These are phyloP conservation scores for Aspergillus nidulans DNA, from an alignment of 495 filamentous ascomycete species.

Conservation along the genomic window DNA sequence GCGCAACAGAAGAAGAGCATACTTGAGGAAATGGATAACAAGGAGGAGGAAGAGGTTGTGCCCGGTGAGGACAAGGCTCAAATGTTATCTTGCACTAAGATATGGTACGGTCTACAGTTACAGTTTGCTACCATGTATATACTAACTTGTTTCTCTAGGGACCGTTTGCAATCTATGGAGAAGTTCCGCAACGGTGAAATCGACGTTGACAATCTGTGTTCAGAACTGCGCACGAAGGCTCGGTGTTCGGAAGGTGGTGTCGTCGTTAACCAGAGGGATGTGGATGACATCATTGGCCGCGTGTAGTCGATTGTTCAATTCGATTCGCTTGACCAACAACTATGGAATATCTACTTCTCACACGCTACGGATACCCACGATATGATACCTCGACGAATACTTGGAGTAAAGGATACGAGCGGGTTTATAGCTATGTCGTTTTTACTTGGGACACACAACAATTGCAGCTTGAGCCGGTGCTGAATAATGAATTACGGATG, in stretches of 20 bases:
- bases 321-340: background rate
- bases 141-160: slow-evolving; percentile 54
- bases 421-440: background rate
- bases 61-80: slow-evolving; percentile 59
- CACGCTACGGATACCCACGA: slow-evolving; percentile 19
- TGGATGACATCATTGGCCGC: slow-evolving; percentile 71
- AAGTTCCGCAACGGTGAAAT: slow-evolving; percentile 83
- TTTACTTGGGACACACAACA: background rate
- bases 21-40: slow-evolving; percentile 66
- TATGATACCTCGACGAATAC: slow-evolving; percentile 21
- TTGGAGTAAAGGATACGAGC: slow-evolving; percentile 13
- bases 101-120: slow-evolving; percentile 63
- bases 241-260: slow-evolving; percentile 90
- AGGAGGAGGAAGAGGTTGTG: slow-evolving; percentile 62
- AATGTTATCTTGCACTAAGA: slow-evolving; percentile 80
- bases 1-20: slow-evolving; percentile 60
- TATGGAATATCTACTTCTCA: background rate
- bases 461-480: background rate
- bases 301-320: slow-evolving; percentile 16
- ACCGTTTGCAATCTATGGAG: slow-evolving; percentile 82
- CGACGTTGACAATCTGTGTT: slow-evolving; percentile 89
- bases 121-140: slow-evolving; percentile 4
- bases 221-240: slow-evolving; percentile 91
- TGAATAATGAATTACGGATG: background rate
- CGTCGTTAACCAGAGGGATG: slow-evolving; percentile 86